Base-by-base conservation (phyloP, 371 early-diverging fungal genomes). In the Funneliformis caledonium region DNA sequence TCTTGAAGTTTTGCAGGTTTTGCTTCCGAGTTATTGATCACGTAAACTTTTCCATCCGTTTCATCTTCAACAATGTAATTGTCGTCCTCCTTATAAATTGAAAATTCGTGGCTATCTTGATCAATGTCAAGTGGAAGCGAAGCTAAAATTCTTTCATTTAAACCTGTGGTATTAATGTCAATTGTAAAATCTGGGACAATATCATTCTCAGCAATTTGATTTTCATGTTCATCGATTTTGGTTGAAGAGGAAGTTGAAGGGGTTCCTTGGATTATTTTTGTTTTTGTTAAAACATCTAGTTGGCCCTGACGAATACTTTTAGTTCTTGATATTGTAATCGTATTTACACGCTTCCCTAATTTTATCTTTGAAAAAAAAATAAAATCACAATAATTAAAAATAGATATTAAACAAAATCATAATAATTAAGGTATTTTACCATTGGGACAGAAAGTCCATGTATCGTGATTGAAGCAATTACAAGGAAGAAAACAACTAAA, bases 391-490 rank as follows among this genome's bases (percentile, higher is more conserved):
- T 37, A 37, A 37, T 37, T 37, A 37, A 37, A 37, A 31, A 19
- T 73, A 50, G 37, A 50, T 56, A 31, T 16, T 3, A 10, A 59
- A 73, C 12, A 47, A 52, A 4, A 31, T 74, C 16, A 74, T 31
- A 31, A 22, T 74, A 52, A 26, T 52, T 26, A 26, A 26, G 26
- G 26, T 26, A 26, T 26, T 26, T 26, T 31, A 74, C 74, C 26
- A 96, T 73, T 12, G 95, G 94, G 7, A 95, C 92, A 0, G 96
- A 93, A 19, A 92, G 88, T 12, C 97, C 97, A 72, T 96, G 96
- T 6, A 94, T 91, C 12, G 95, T 78, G 0, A 94, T 90, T 43
- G 95, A 95, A 6, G 91, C 86, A 1, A 96, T 85, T 4, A 96
- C 95, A 50, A 95, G 82, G 70, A 94, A 94, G 16, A 88, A 84